These are phyloP conservation scores for Carex arenaria DNA, from an alignment of 202 grass and related monocot genomes.

Conservation along the genomic window DNA sequence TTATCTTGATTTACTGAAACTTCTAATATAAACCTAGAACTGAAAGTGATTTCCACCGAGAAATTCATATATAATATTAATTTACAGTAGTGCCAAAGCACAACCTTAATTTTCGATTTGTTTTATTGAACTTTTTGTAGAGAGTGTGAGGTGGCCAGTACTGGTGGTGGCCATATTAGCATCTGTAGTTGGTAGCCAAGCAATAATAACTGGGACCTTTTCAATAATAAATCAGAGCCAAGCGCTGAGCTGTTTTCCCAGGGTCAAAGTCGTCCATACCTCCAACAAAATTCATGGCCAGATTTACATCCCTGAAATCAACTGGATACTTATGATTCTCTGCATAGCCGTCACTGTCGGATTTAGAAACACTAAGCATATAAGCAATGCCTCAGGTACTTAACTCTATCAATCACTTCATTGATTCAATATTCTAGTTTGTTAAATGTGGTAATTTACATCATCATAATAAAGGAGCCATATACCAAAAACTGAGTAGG, in stretches of 20 bases:
- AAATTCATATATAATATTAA: background rate
- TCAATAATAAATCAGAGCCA: conserved; percentile 96
- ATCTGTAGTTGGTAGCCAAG: conserved; percentile 87
- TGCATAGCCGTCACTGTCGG: conserved; percentile 87
- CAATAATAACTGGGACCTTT: conserved; percentile 92
- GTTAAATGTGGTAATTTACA: background rate
- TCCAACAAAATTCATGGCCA: conserved; percentile 85
- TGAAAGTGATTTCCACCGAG: background rate
- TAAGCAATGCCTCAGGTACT: conserved; percentile 86
- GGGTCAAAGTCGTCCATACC: conserved; percentile 86
- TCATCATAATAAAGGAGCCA: background rate
- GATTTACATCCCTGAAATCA: conserved; percentile 94
- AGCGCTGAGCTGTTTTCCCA: conserved; percentile 78
- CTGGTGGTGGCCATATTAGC: conserved; percentile 72
- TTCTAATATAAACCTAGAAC: background rate
- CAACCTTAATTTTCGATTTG: background rate
- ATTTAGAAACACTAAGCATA: conserved; percentile 82
- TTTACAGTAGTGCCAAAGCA: background rate
- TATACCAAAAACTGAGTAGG: background rate
- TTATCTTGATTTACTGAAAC: background rate
- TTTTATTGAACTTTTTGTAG: conserved; percentile 36
- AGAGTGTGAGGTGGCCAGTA: conserved; percentile 75
- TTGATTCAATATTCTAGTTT: background rate
- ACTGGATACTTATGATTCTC: conserved; percentile 92
- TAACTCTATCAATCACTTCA: background rate